phyloP scores from a whole-genome alignment of 257 asterid genomes.

The Solanum chaucha region DNA sequence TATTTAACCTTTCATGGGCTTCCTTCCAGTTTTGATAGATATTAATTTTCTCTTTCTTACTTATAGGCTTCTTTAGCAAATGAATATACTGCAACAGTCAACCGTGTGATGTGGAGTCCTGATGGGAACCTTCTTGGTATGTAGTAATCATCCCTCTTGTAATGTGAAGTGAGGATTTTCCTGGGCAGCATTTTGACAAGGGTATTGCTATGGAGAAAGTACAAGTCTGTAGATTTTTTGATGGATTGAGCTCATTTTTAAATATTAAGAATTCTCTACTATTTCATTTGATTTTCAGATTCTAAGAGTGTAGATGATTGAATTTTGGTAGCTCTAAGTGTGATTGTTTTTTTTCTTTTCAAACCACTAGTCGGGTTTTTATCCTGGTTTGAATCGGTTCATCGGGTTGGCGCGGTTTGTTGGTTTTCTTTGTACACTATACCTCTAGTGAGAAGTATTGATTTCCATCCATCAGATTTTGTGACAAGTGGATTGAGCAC shows the following conservation, averaged over 20 bases:
- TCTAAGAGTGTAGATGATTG: not conserved
- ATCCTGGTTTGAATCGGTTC: not conserved
- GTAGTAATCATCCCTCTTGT: not conserved
- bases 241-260: not conserved
- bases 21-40: not conserved
- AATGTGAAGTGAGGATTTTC: not conserved
- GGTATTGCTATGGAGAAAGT: not conserved
- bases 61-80: slow-evolving; percentile 46
- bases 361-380: not conserved
- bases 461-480: not conserved
- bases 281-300: not conserved
- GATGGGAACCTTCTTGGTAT: slow-evolving; percentile 49
- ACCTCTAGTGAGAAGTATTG: not conserved
- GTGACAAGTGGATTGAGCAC: not conserved
- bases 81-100: slow-evolving; percentile 51
- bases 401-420: not conserved
- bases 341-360: not conserved
- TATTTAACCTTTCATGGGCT: too few species aligned
- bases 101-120: slow-evolving; percentile 61
- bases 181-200: not conserved
- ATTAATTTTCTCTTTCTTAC: slow-evolving; percentile 2
- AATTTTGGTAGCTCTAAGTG: not conserved
- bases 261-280: not conserved
- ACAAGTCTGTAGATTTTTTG: not conserved
- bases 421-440: not conserved